These are phyloP conservation scores for Epithele typhae DNA, from an alignment of 768 basidiomycete species.

Conservation along the genomic window DNA sequence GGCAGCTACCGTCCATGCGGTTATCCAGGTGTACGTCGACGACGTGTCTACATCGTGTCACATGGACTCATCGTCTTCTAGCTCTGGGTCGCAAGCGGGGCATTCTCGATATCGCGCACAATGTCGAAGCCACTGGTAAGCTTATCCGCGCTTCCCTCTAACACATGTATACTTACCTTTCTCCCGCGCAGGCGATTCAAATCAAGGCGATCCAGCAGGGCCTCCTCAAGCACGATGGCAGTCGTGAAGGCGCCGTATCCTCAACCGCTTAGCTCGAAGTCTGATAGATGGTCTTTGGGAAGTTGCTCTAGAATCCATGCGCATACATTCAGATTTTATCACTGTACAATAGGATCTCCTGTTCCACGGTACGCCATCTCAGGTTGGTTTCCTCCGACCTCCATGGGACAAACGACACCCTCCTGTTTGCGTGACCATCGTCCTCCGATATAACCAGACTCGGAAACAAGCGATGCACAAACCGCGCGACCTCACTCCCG, in stretches of 20 bases:
- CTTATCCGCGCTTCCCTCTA: too few species aligned
- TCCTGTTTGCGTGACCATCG: too few species aligned
- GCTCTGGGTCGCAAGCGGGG: slow-evolving; percentile 40
- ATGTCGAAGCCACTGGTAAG: slow-evolving; percentile 35
- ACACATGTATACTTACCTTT: background rate
- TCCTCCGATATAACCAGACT: slow-evolving; percentile 1
- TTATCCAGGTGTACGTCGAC: slow-evolving; percentile 33
- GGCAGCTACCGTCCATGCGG: slow-evolving; percentile 38
- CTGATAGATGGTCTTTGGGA: too few species aligned
- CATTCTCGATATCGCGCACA: slow-evolving; percentile 30
- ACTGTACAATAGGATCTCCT: too few species aligned
- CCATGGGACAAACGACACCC: too few species aligned
- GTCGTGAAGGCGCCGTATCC: too few species aligned
- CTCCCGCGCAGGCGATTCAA: slow-evolving; percentile 7
- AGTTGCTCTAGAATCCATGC: too few species aligned
- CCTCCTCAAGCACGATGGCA: too few species aligned
- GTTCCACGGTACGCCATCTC: too few species aligned
- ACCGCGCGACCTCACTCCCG: slow-evolving; percentile 2
- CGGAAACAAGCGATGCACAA: slow-evolving; percentile 7
- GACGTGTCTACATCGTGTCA: background rate
- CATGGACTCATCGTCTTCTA: slow-evolving; percentile 9
- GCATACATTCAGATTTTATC: too few species aligned
- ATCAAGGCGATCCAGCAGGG: slow-evolving; percentile 14
- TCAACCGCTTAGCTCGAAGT: too few species aligned
- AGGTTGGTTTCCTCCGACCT: too few species aligned